Evolutionary conservation across 257 asterid species (phyloP).

Genomic region (Nicotiana undulata): DNA sequence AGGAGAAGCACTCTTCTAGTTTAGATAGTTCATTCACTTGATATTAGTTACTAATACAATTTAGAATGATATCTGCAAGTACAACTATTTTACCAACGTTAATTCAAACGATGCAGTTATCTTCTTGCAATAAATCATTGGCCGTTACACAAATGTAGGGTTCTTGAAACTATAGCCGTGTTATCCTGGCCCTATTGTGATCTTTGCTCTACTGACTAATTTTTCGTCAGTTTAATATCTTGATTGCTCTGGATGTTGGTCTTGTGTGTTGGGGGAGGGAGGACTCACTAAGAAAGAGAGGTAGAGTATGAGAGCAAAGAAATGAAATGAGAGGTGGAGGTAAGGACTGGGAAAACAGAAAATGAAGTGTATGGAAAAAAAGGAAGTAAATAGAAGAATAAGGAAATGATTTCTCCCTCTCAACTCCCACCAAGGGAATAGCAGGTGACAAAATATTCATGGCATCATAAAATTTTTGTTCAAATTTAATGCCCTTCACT

Average conservation of each 20-base stretch:
- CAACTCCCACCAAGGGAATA: neutral
- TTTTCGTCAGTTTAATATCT: neutral
- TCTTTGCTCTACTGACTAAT: neutral
- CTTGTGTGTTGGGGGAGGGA: neutral
- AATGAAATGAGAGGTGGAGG: neutral
- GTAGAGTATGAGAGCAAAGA: neutral
- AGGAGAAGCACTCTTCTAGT: neutral
- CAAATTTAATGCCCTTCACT: neutral
- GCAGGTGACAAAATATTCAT: neutral
- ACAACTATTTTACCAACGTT: neutral
- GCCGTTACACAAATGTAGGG: neutral
- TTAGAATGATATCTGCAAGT: neutral
- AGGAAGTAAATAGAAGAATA: neutral
- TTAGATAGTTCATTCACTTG: slow-evolving; percentile 1
- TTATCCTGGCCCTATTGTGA: neutral
- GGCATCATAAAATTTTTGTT: neutral
- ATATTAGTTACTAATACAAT: neutral
- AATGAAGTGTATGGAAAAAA: neutral
- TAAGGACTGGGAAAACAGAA: neutral
- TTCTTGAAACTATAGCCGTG: neutral
- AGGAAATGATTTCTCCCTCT: neutral
- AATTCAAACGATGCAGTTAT: neutral
- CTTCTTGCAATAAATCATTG: neutral
- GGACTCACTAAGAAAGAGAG: neutral
- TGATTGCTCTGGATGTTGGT: neutral